Evolutionary conservation across 2,329 filamentous ascomycete genomes (phyloP).

Genomic region (Paecilomyces fulvus): DNA sequence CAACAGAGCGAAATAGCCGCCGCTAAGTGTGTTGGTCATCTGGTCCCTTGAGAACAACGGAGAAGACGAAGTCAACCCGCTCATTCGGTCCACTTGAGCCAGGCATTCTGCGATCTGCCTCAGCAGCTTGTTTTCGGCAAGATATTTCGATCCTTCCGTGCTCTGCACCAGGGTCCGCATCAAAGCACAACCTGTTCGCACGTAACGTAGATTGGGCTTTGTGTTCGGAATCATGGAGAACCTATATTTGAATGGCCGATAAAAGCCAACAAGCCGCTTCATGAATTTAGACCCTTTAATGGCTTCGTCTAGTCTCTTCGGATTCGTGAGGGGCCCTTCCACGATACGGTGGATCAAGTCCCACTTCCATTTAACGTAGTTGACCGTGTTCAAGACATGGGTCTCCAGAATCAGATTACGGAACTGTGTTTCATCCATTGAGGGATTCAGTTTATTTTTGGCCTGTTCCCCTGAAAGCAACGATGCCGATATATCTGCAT

Average conservation of each 20-base stretch:
- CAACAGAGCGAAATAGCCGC: slow-evolving; percentile 89
- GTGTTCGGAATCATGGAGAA: slow-evolving; percentile 88
- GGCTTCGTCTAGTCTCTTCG: slow-evolving; percentile 87
- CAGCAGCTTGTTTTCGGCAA: slow-evolving; percentile 86
- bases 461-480: slow-evolving; percentile 31
- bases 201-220: slow-evolving; percentile 87
- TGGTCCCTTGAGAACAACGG: slow-evolving; percentile 84
- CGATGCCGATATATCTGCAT: slow-evolving; percentile 38
- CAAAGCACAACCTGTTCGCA: slow-evolving; percentile 79
- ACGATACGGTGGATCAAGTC: slow-evolving; percentile 83
- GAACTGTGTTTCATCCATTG: slow-evolving; percentile 58
- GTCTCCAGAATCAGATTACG: slow-evolving; percentile 59
- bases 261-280: slow-evolving; percentile 89
- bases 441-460: slow-evolving; percentile 50
- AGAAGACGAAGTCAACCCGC: slow-evolving; percentile 57
- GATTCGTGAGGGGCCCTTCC: slow-evolving; percentile 82
- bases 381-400: slow-evolving; percentile 78
- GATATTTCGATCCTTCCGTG: slow-evolving; percentile 71
- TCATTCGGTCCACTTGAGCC: slow-evolving; percentile 85
- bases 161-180: slow-evolving; percentile 82
- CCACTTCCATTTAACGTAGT: slow-evolving; percentile 97
- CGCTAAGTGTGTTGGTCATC: slow-evolving; percentile 76
- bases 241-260: slow-evolving; percentile 91
- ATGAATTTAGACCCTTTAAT: slow-evolving; percentile 94
- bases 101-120: slow-evolving; percentile 92